Evolutionary conservation across 1,139 yeast genomes (phyloP), one percentile per base, ranked within the genome.

Genomic region (Hyphopichia pseudoburtonii): DNA sequence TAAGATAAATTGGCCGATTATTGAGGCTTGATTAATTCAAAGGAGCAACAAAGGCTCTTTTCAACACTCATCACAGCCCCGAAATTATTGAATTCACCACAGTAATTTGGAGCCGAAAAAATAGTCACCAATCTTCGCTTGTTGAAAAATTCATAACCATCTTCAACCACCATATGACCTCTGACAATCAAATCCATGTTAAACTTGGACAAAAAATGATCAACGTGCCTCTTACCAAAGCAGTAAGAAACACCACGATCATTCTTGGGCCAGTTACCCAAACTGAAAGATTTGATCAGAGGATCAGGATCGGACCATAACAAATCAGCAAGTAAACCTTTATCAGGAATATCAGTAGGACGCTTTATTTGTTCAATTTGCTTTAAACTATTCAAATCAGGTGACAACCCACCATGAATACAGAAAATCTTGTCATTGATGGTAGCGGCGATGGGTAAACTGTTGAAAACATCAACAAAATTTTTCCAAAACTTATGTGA

Each of bases 141-240:
- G 42, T 84, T 82, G 60, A 86, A 87, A 54, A 87, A 87, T 57
- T 87, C 96, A 56, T 87, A 87, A 3, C 96, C 96, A 57, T 87
- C 95, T 61, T 87, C 95, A 32, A 87, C 96, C 34, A 87, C 96
- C 95, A 87, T 87, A 59, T 87, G 96, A 12, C 95, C 95, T 50
- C 96, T 69, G 23, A 85, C 89, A 46, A 87, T 76, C 50, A 87
- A 66, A 60, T 87, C 96, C 64, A 87, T 82, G 40, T 82, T 80
- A 60, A 86, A 86, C 34, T 72, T 72, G 16, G 74, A 61, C 50
- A 87, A 82, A 51, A 87, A 87, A 48, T 77, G 74, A 47, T 80
- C 82, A 8, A 87, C 89, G 40, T 85, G 86, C 40, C 76, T 76
- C 45, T 76, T 78, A 28, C 90, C 89, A 62, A 86, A 87, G 47